These are phyloP conservation scores for Afroboletus lepidellus DNA, from an alignment of 1,284 basidiomycete genomes.

Conservation along the genomic window DNA sequence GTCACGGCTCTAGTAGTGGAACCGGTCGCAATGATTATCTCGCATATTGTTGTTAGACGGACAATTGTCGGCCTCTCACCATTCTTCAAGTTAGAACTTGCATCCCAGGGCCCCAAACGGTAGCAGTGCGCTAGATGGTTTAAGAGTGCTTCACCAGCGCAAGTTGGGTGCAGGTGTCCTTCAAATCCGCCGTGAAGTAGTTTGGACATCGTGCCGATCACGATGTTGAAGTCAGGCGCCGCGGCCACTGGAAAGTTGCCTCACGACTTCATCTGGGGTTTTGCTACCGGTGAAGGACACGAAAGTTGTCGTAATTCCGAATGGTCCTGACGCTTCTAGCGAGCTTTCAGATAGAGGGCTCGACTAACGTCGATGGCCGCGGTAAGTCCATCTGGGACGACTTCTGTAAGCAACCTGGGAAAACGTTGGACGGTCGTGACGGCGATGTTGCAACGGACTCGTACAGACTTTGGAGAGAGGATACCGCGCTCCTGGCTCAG, in stretches of 20 bases:
- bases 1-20: neutral
- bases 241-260: conserved; percentile 10
- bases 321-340: conserved; percentile 35
- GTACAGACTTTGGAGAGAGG: conserved; percentile 67
- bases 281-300: conserved; percentile 14
- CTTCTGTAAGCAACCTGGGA: conserved; percentile 64
- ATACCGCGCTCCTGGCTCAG: conserved; percentile 57
- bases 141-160: no score
- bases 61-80: no score
- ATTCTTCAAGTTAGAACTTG: no score
- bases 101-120: no score
- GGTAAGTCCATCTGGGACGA: conserved; percentile 75
- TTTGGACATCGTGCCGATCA: no score
- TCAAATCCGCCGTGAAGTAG: no score
- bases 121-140: no score
- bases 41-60: no score
- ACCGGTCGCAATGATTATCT: no score
- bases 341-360: conserved; percentile 69
- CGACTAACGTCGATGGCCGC: conserved; percentile 53
- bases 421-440: conserved; percentile 62
- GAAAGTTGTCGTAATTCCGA: neutral
- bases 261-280: conserved; percentile 15
- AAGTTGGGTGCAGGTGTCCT: no score
- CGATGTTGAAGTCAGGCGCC: no score
- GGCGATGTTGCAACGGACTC: conserved; percentile 74